Conservation (phyloP, 371 early-diverging fungal genomes). For the Mortierella sp. region DNA sequence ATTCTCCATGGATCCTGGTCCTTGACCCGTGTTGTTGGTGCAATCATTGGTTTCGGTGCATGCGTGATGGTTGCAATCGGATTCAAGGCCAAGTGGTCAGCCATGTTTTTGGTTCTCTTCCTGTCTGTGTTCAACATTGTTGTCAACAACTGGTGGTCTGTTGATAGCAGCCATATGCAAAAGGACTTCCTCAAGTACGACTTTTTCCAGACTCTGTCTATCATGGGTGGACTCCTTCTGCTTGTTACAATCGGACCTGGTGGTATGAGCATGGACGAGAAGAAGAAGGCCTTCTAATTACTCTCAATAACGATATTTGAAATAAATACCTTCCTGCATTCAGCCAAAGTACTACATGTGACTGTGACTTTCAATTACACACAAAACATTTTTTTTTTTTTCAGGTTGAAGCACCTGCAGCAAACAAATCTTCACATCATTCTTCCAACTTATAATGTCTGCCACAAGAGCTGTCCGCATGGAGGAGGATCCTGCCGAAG, state of each 20-base stretch:
- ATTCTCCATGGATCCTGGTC: constrained; percentile 89
- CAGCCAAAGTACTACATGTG: background rate
- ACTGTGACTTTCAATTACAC: constrained; percentile 5
- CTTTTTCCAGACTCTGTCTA: constrained; percentile 97
- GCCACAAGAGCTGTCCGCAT: constrained; percentile 22
- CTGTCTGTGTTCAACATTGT: constrained; percentile 89
- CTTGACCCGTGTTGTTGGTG: constrained; percentile 74
- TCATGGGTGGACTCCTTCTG: constrained; percentile 95
- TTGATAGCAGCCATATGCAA: constrained; percentile 82
- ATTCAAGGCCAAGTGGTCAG: constrained; percentile 96
- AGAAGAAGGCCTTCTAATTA: constrained; percentile 91
- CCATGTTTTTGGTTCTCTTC: constrained; percentile 91
- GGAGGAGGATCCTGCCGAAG: constrained; percentile 42
- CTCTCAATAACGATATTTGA: background rate
- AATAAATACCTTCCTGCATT: background rate
- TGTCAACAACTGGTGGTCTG: constrained; percentile 97
- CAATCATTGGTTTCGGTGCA: constrained; percentile 84
- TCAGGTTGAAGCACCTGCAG: background rate
- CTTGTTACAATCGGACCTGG: constrained; percentile 95
- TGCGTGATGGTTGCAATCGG: constrained; percentile 96
- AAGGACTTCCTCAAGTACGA: constrained; percentile 97
- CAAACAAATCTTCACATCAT: constrained; percentile 1
- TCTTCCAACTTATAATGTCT: constrained; percentile 17
- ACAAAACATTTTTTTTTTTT: constrained; percentile 16
- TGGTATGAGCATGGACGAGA: constrained; percentile 93